Conservation (phyloP, 1,284 basidiomycete genomes). For the Rhodotorula sp. region DNA sequence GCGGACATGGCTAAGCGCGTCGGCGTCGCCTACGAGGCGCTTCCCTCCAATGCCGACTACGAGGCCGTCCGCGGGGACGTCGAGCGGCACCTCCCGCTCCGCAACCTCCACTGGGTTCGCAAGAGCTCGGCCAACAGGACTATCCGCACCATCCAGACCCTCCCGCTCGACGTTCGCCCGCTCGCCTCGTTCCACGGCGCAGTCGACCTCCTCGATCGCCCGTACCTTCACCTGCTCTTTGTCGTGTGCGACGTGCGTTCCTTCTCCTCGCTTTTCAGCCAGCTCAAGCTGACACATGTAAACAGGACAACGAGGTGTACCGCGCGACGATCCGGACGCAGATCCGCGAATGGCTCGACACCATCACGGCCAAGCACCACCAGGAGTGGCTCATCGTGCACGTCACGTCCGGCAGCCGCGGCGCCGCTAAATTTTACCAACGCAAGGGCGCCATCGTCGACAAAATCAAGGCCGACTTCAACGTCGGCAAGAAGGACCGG, state of each 20-base stretch:
- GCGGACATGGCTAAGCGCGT: slow-evolving; percentile 7
- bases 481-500: slow-evolving; percentile 80
- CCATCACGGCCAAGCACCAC: slow-evolving; percentile 57
- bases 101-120: slow-evolving; percentile 77
- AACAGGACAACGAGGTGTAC: slow-evolving; percentile 81
- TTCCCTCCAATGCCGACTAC: slow-evolving; percentile 27
- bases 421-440: slow-evolving; percentile 68
- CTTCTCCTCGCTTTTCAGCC: background rate
- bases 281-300: background rate
- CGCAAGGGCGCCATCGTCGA: slow-evolving; percentile 82
- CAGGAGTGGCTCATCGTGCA: slow-evolving; percentile 83
- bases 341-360: slow-evolving; percentile 84
- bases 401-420: slow-evolving; percentile 58
- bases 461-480: slow-evolving; percentile 91
- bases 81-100: slow-evolving; percentile 71
- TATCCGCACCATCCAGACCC: slow-evolving; percentile 80
- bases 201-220: slow-evolving; percentile 75
- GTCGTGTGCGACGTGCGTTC: slow-evolving; percentile 77
- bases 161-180: slow-evolving; percentile 66
- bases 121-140: slow-evolving; percentile 68
- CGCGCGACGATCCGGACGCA: slow-evolving; percentile 74
- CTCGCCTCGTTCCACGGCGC: slow-evolving; percentile 66
- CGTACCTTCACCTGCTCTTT: slow-evolving; percentile 80
- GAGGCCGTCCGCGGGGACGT: slow-evolving; percentile 60
- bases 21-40: slow-evolving; percentile 34